phyloP scores from a whole-genome alignment of 2,329 filamentous ascomycete genomes.

The Pseudovirgaria hyperparasitica region DNA sequence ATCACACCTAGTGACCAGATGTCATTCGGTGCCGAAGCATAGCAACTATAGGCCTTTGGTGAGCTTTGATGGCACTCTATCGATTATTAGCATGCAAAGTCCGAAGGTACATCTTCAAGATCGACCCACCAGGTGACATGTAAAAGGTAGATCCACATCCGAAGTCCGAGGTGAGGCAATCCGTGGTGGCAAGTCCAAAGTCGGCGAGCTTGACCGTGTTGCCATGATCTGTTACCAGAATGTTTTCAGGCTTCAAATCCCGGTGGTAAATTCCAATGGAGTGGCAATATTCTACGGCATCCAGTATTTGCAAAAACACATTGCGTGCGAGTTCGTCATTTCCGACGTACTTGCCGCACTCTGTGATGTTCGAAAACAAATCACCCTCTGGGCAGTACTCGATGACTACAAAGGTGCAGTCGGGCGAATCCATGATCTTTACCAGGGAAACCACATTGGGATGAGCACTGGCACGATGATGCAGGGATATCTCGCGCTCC shows the following conservation, averaged over 20 bases:
- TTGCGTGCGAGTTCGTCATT: conserved; percentile 79
- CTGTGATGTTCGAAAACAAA: conserved; percentile 93
- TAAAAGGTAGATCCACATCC: conserved; percentile 98
- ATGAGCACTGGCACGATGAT: conserved; percentile 79
- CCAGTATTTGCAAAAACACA: conserved; percentile 88
- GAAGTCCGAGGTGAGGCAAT: conserved; percentile 78
- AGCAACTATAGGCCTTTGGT: conserved; percentile 59
- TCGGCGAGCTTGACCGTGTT: conserved; percentile 91
- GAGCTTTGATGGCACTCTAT: conserved; percentile 79
- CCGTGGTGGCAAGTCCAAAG: conserved; percentile 86
- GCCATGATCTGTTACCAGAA: conserved; percentile 79
- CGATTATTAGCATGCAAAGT: conserved; percentile 12
- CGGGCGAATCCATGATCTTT: conserved; percentile 81
- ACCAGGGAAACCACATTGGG: conserved; percentile 87
- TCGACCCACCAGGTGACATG: conserved; percentile 82
- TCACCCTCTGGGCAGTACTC: conserved; percentile 97
- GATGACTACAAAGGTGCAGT: conserved; percentile 92
- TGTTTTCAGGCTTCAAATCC: conserved; percentile 97
- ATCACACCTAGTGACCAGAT: conserved; percentile 98
- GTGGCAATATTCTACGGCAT: conserved; percentile 94
- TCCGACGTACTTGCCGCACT: conserved; percentile 82
- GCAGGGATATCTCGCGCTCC: conserved; percentile 81
- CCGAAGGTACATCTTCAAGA: conserved; percentile 12
- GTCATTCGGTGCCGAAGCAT: conserved; percentile 88
- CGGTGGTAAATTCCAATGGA: conserved; percentile 87